Evolutionary conservation across 768 basidiomycete genomes (phyloP).

Genomic region (Sporobolomyces phaffii): DNA sequence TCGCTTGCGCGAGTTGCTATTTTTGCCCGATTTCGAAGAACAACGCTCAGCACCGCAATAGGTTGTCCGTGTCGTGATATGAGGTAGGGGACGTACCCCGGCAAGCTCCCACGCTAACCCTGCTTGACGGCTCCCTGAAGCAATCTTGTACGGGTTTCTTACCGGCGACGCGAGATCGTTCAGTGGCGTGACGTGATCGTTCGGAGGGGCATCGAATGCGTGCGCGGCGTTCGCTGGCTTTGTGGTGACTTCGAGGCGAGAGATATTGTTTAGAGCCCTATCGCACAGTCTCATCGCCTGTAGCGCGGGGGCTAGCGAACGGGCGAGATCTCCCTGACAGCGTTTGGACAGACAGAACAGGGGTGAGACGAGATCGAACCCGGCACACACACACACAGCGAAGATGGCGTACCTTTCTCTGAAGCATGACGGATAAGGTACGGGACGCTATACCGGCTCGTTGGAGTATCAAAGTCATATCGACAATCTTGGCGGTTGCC

Average conservation of each 20-base stretch:
- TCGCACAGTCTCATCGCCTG: constrained; percentile 35
- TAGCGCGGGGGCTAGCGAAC: constrained; percentile 49
- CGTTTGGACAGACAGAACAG: no score
- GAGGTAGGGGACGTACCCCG: constrained; percentile 50
- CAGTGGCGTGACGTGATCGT: constrained; percentile 27
- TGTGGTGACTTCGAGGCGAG: constrained; percentile 38
- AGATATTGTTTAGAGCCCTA: constrained; percentile 42
- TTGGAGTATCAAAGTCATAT: constrained; percentile 59
- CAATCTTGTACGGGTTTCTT: constrained; percentile 11
- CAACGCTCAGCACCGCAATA: no score
- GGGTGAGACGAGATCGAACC: constrained; percentile 56
- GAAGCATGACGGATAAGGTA: constrained; percentile 64
- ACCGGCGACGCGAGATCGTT: constrained; percentile 12
- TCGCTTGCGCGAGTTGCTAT: constrained; percentile 58
- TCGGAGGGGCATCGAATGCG: background rate
- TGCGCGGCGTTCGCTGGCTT: background rate
- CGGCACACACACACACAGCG: constrained; percentile 51
- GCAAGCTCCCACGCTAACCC: constrained; percentile 70
- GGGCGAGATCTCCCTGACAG: constrained; percentile 53
- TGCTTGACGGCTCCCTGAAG: constrained; percentile 43
- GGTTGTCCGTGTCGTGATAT: no score
- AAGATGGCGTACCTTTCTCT: constrained; percentile 54
- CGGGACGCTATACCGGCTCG: constrained; percentile 66
- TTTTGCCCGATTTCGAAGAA: no score
- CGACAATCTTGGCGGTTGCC: constrained; percentile 54